Conservation (phyloP, 352 stramenopile genomes). For the Phytophthora niederhauseri region DNA sequence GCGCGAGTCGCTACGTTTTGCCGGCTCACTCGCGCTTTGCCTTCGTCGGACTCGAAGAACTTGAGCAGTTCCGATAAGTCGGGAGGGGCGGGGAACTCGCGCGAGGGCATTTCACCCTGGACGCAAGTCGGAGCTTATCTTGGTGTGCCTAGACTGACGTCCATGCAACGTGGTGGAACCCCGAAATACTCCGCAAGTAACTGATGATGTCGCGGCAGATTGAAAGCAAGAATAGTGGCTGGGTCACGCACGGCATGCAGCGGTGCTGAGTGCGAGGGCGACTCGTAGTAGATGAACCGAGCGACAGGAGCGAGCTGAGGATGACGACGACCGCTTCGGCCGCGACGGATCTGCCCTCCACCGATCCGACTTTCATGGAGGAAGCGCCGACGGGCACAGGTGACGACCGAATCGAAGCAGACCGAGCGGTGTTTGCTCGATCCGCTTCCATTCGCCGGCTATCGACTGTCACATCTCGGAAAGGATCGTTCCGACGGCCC, state of each 20-base stretch:
- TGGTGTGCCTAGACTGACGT: neutral
- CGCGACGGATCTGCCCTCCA: constrained; percentile 9
- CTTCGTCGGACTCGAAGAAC: constrained; percentile 45
- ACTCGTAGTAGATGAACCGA: constrained; percentile 15
- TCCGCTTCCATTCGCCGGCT: constrained; percentile 43
- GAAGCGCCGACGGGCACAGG: constrained; percentile 10
- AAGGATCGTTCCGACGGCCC: constrained; percentile 19
- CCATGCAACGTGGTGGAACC: neutral
- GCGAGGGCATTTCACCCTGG: constrained; percentile 25
- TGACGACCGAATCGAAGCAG: constrained; percentile 35
- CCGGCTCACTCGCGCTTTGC: constrained; percentile 27
- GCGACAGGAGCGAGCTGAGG: neutral
- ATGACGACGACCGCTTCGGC: constrained; percentile 9
- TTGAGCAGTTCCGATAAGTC: constrained; percentile 55
- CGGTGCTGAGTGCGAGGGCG: neutral
- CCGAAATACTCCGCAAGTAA: constrained; percentile 28
- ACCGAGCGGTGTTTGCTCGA: constrained; percentile 46
- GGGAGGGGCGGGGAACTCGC: constrained; percentile 42
- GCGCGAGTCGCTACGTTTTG: constrained; percentile 5
- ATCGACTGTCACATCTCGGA: constrained; percentile 25
- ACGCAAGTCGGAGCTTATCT: neutral
- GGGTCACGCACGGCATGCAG: constrained; percentile 8
- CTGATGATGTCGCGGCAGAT: constrained; percentile 14
- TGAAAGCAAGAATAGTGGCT: constrained; percentile 25
- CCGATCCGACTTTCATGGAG: constrained; percentile 4